phyloP scores from a whole-genome alignment of 768 basidiomycete species.

The Tricholoma bakamatsutake region DNA sequence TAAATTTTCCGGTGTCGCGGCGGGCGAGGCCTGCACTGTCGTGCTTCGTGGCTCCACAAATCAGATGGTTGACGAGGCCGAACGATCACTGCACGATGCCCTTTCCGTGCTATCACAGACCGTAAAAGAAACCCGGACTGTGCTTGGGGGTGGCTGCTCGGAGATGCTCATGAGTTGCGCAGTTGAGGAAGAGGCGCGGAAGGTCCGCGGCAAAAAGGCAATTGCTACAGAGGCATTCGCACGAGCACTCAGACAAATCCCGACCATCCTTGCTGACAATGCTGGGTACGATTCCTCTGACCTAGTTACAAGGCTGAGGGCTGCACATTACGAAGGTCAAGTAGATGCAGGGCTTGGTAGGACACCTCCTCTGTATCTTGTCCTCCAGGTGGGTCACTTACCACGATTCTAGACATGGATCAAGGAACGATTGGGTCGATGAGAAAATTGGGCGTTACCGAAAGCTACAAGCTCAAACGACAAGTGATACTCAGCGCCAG shows the following conservation, averaged over 20 bases:
- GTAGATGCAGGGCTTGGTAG: conserved; percentile 82
- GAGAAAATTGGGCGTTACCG: conserved; percentile 83
- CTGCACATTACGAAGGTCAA: conserved; percentile 90
- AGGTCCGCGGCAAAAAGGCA: conserved; percentile 90
- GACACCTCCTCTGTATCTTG: conserved; percentile 17
- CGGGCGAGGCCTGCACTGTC: conserved; percentile 96
- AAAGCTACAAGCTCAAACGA: conserved; percentile 95
- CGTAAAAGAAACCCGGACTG: conserved; percentile 91
- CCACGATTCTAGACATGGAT: conserved; percentile 68
- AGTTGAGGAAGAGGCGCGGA: conserved; percentile 82
- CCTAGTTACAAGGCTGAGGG: conserved; percentile 81
- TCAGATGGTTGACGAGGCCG: conserved; percentile 99
- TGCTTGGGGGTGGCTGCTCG: conserved; percentile 94
- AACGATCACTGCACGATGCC: conserved; percentile 95
- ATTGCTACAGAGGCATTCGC: conserved; percentile 92
- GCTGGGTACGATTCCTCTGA: conserved; percentile 98
- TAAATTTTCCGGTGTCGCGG: conserved; percentile 98
- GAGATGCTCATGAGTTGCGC: conserved; percentile 98
- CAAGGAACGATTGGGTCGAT: conserved; percentile 82
- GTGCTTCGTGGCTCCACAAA: conserved; percentile 95
- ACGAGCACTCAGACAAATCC: conserved; percentile 87
- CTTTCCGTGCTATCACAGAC: conserved; percentile 97
- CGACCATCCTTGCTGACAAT: conserved; percentile 95
- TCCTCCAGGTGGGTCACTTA: conserved; percentile 1
- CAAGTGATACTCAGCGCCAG: conserved; percentile 93